These are phyloP conservation scores for Penicillium mononematosum DNA, from an alignment of 495 filamentous ascomycete genomes.

Conservation along the genomic window DNA sequence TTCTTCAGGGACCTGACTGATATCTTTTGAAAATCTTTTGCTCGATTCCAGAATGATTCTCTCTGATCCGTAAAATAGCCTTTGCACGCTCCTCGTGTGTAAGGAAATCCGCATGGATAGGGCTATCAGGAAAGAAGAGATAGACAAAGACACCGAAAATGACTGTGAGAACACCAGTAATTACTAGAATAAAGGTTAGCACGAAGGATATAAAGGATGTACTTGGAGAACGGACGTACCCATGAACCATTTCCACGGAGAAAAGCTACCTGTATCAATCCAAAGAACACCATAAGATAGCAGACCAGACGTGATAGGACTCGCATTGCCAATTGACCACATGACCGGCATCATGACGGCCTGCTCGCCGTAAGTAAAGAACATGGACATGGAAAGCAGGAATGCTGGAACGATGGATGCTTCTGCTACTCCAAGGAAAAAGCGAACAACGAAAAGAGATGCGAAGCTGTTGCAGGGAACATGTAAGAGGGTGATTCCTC, in stretches of 20 bases:
- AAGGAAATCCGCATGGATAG: conserved; percentile 56
- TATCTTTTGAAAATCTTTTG: conserved; percentile 54
- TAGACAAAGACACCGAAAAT: conserved; percentile 50
- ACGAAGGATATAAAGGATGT: not conserved
- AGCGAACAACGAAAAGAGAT: conserved; percentile 40
- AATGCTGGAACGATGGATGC: conserved; percentile 45
- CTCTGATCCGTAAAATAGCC: conserved; percentile 54
- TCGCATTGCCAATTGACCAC: conserved; percentile 44
- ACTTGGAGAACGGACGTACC: conserved; percentile 10
- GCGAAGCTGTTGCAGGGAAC: conserved; percentile 41
- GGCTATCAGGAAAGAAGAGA: conserved; percentile 57
- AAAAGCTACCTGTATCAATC: conserved; percentile 40
- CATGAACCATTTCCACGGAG: conserved; percentile 46
- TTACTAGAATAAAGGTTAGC: conserved; percentile 17
- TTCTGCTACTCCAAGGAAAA: conserved; percentile 41
- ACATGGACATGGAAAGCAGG: conserved; percentile 41
- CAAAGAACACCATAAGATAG: conserved; percentile 43
- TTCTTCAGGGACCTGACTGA: conserved; percentile 32
- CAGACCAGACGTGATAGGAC: conserved; percentile 42
- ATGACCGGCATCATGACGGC: conserved; percentile 44
- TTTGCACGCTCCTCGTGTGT: conserved; percentile 52
- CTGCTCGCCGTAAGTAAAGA: conserved; percentile 46
- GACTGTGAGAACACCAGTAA: conserved; percentile 51
- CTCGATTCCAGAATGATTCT: conserved; percentile 59
- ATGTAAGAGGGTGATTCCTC: conserved; percentile 36